phyloP scores from a whole-genome alignment of 2,329 filamentous ascomycete species.

The Aspergillus viridinutans region DNA sequence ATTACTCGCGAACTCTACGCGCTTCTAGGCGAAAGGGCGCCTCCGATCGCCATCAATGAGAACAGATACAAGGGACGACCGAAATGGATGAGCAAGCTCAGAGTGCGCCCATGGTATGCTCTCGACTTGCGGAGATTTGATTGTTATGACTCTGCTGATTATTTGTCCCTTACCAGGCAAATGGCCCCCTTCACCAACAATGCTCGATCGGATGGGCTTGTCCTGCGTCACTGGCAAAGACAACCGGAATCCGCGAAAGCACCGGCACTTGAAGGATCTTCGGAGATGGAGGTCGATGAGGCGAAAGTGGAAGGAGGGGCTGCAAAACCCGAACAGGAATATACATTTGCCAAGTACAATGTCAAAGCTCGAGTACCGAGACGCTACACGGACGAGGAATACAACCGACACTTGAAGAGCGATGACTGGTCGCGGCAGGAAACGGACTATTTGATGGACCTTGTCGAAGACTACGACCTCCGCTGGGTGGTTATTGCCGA shows the following conservation, averaged over 20 bases:
- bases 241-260: conserved; percentile 49
- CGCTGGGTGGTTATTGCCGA: conserved; percentile 92
- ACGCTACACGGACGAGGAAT: conserved; percentile 79
- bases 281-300: conserved; percentile 35
- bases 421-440: conserved; percentile 86
- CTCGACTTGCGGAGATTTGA: conserved; percentile 21
- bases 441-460: conserved; percentile 80
- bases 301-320: conserved; percentile 36
- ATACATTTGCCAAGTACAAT: conserved; percentile 80
- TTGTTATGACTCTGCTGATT: conserved; percentile 49
- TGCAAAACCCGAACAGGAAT: conserved; percentile 42
- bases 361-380: conserved; percentile 71
- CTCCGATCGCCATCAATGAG: conserved; percentile 50
- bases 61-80: conserved; percentile 50
- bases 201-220: conserved; percentile 66
- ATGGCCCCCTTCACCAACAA: conserved; percentile 70
- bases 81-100: conserved; percentile 44
- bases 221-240: conserved; percentile 76
- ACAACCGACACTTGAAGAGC: conserved; percentile 67
- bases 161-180: conserved; percentile 55
- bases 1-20: conserved; percentile 50
- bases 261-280: conserved; percentile 31
- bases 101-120: conserved; percentile 44
- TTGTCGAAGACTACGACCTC: conserved; percentile 74
- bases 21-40: conserved; percentile 49